Percentiles rank a stretch among this genome's conserved stretches.
These are phyloP conservation scores for Globisporangium nodosum DNA, from an alignment of 352 stramenopile species.

Conservation along the genomic window DNA sequence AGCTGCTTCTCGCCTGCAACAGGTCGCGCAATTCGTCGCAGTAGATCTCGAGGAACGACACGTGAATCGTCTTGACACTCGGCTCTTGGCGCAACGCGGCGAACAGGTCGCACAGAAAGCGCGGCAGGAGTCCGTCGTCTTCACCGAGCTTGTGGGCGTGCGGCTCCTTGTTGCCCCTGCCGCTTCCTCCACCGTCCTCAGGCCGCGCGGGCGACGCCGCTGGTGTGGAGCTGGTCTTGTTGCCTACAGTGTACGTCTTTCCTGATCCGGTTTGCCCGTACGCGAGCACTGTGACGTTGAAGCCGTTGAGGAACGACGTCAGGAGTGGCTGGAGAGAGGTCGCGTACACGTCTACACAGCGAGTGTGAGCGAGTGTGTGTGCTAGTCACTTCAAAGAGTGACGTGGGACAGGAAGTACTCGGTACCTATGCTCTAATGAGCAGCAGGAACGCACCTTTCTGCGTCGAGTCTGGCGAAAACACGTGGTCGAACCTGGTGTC, in stretches of 20 bases:
- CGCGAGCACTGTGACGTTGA: slow-evolving; percentile 54
- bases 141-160: slow-evolving; percentile 5
- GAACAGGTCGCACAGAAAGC: slow-evolving; percentile 49
- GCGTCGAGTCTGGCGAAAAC: slow-evolving; percentile 26
- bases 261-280: slow-evolving; percentile 56
- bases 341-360: slow-evolving; percentile 29
- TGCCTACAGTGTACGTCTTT: slow-evolving; percentile 55
- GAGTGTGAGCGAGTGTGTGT: background rate
- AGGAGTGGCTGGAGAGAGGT: slow-evolving; percentile 37
- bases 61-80: slow-evolving; percentile 28
- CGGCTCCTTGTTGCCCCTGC: background rate
- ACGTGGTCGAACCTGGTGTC: slow-evolving; percentile 52
- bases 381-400: background rate
- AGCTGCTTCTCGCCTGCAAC: slow-evolving; percentile 34
- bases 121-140: slow-evolving; percentile 43
- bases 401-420: no score
- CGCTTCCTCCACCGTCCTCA: background rate
- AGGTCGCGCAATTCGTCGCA: slow-evolving; percentile 92
- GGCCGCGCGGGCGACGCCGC: slow-evolving; percentile 9
- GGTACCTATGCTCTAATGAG: background rate
- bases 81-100: slow-evolving; percentile 28
- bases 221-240: slow-evolving; percentile 18
- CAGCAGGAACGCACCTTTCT: slow-evolving; percentile 24
- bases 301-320: slow-evolving; percentile 42
- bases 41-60: slow-evolving; percentile 91